A percentile compares a stretch with the other conserved stretches of the same genome.
Evolutionary conservation across 2,329 filamentous ascomycete genomes (phyloP).

Genomic region (Hypoxylon sp.): DNA sequence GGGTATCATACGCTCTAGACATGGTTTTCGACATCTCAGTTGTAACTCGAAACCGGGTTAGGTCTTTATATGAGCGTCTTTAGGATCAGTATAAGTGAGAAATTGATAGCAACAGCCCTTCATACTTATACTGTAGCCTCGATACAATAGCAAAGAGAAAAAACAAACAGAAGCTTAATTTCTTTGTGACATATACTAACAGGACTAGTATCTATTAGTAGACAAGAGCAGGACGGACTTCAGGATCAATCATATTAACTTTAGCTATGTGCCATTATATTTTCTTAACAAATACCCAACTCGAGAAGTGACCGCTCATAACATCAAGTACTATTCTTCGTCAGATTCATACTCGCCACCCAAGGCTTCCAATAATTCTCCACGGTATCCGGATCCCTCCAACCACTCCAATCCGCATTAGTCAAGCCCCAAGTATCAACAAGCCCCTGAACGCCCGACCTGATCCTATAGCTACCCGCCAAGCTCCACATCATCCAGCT

Average conservation of each 20-base stretch:
- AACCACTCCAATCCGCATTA: conserved; percentile 63
- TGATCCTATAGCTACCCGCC: conserved; percentile 64
- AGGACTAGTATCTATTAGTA: not conserved
- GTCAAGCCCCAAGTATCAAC: conserved; percentile 65
- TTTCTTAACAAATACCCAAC: not conserved
- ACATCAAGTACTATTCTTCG: conserved; percentile 14
- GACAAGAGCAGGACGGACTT: not conserved
- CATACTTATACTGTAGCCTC: not conserved
- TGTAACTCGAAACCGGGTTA: no score
- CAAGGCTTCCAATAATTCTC: conserved; percentile 67
- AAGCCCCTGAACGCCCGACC: conserved; percentile 62
- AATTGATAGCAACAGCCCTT: not conserved
- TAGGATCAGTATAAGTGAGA: not conserved
- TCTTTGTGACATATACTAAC: not conserved
- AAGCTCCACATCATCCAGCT: conserved; percentile 67
- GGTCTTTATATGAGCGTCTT: no score
- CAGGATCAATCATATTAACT: not conserved
- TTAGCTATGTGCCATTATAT: not conserved
- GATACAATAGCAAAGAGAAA: not conserved
- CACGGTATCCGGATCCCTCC: conserved; percentile 62
- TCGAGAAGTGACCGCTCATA: not conserved
- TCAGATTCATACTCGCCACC: conserved; percentile 60
- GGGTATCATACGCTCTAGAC: not conserved
- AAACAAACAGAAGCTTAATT: not conserved
- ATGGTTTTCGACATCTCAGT: no score